Evolutionary conservation across 2,329 filamentous ascomycete genomes (phyloP).

Genomic region (Gaeumannomyces tritici): DNA sequence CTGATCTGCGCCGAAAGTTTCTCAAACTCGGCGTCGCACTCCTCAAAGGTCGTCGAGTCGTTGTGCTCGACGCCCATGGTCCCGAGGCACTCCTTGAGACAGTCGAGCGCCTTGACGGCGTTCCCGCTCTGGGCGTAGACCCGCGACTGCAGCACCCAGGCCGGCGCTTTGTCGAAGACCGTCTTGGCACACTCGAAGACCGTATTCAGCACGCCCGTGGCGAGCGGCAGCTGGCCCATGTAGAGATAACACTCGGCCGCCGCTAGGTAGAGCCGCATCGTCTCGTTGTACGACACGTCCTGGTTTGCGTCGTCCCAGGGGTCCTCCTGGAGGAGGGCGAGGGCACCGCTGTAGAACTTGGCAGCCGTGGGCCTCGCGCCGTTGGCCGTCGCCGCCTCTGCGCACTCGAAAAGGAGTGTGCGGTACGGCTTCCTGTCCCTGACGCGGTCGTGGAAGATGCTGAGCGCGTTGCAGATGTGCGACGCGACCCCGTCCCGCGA

Average conservation of each 20-base stretch:
- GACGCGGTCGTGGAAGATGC: conserved; percentile 62
- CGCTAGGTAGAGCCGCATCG: conserved; percentile 66
- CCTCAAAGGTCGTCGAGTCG: conserved; percentile 58
- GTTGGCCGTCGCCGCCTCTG: conserved; percentile 67
- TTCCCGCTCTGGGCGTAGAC: conserved; percentile 70
- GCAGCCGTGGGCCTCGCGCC: conserved; percentile 75
- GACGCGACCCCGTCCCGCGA: conserved; percentile 65
- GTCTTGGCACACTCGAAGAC: conserved; percentile 63
- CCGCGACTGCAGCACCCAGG: conserved; percentile 74
- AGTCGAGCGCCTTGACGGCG: conserved; percentile 55
- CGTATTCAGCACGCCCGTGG: conserved; percentile 56
- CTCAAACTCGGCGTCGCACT: conserved; percentile 69
- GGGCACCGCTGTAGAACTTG: conserved; percentile 69
- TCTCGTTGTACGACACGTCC: conserved; percentile 81
- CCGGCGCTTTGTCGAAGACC: conserved; percentile 70
- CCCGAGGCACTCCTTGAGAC: conserved; percentile 60
- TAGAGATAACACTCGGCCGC: conserved; percentile 78
- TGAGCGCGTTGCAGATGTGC: conserved; percentile 70
- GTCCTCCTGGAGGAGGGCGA: conserved; percentile 68
- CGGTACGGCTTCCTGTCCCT: conserved; percentile 56
- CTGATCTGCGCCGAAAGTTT: conserved; percentile 50
- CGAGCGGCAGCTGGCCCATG: conserved; percentile 60
- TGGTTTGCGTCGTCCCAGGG: conserved; percentile 62
- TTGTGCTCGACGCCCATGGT: conserved; percentile 61
- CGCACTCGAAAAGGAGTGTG: conserved; percentile 69